These are phyloP conservation scores for Ceriops tagal DNA, from an alignment of 345 rosid genomes.

Conservation along the genomic window DNA sequence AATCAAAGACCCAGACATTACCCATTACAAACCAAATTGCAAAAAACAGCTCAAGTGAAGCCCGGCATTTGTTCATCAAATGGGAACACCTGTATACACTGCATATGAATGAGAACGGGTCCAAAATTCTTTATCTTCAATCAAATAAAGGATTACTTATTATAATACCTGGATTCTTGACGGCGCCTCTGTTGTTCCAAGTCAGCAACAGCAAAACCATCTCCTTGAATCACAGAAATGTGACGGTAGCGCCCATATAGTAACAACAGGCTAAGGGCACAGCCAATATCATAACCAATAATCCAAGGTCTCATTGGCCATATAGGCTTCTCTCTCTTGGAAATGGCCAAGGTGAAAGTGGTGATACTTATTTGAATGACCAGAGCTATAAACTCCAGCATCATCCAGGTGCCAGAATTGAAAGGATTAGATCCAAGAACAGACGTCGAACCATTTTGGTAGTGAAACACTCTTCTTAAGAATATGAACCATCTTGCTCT, in stretches of 20 bases:
- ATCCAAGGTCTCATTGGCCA: conserved; percentile 98
- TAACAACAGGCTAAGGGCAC: conserved; percentile 60
- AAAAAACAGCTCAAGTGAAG: conserved; percentile 90
- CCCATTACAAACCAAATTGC: conserved; percentile 99
- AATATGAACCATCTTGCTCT: conserved; percentile 94
- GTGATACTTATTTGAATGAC: conserved; percentile 59
- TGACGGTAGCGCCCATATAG: conserved; percentile 75
- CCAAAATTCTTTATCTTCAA: not conserved
- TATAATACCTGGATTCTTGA: conserved; percentile 76
- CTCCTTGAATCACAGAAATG: conserved; percentile 36
- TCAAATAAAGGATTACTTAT: not conserved
- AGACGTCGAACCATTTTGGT: conserved; percentile 86
- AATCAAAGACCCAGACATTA: conserved; percentile 95
- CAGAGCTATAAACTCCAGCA: conserved; percentile 71
- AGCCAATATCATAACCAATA: conserved; percentile 74
- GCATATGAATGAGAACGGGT: conserved; percentile 10
- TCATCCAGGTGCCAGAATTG: conserved; percentile 84
- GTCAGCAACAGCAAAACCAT: conserved; percentile 48
- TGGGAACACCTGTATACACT: conserved; percentile 50
- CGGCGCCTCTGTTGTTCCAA: conserved; percentile 67
- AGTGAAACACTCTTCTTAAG: conserved; percentile 92
- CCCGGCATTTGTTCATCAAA: conserved; percentile 89
- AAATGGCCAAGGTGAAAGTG: conserved; percentile 61
- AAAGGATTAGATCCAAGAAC: conserved; percentile 91
- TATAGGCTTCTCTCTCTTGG: conserved; percentile 67